Conservation (phyloP, 306 rosid genomes). For the Fragaria ananassa region DNA sequence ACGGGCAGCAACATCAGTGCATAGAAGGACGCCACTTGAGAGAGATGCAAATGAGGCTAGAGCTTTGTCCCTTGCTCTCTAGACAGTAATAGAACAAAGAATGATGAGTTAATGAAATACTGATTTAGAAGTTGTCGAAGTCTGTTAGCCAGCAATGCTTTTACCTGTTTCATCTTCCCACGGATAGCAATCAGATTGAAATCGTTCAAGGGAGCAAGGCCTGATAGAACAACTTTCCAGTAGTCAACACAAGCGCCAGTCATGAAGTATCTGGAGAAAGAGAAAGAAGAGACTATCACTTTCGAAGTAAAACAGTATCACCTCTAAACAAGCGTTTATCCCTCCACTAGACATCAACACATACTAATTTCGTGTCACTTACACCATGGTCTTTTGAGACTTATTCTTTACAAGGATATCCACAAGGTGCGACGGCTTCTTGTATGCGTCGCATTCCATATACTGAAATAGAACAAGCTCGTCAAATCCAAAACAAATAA, state of each 20-base stretch:
- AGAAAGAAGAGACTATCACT: constrained; percentile 12
- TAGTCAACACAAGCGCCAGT: constrained; percentile 94
- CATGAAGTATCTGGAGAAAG: constrained; percentile 75
- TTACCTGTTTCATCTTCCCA: constrained; percentile 95
- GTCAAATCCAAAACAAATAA: constrained; percentile 25
- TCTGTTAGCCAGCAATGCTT: constrained; percentile 1
- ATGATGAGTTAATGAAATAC: constrained; percentile 17
- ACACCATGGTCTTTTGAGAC: constrained; percentile 68
- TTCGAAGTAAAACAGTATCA: constrained; percentile 2
- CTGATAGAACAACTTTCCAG: constrained; percentile 86
- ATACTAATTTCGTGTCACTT: constrained; percentile 30
- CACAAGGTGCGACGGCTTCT: constrained; percentile 82
- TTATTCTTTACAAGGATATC: constrained; percentile 67
- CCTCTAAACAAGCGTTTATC: background rate
- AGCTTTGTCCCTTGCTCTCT: constrained; percentile 85
- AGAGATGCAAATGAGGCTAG: constrained; percentile 78
- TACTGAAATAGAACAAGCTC: constrained; percentile 42
- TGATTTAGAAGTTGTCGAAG: constrained; percentile 13
- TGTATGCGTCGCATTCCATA: constrained; percentile 80
- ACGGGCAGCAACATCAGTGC: constrained; percentile 97
- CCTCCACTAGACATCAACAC: background rate
- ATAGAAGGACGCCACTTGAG: constrained; percentile 74
- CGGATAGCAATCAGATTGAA: constrained; percentile 65
- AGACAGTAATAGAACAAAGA: background rate
- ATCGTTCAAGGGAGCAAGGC: constrained; percentile 57